phyloP scores from a whole-genome alignment of 345 rosid species.

The Eucalyptus erythrocorys region DNA sequence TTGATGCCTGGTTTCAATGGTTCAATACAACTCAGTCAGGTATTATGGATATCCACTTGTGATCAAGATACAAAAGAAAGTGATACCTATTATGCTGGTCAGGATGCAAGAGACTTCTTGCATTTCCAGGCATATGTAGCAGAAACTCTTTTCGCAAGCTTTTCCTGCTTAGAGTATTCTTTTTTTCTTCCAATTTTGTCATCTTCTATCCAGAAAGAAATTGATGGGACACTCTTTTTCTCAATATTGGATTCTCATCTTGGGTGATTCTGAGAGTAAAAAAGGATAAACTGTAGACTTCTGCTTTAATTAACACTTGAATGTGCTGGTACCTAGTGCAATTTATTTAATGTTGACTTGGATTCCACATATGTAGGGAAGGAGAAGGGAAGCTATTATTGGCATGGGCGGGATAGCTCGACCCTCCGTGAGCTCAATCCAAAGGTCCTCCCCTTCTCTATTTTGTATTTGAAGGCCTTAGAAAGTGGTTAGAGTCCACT shows the following conservation, averaged over 20 bases:
- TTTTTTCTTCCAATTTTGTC: neutral
- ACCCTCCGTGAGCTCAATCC: conserved; percentile 68
- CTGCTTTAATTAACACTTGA: neutral
- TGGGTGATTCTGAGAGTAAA: neutral
- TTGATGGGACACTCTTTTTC: neutral
- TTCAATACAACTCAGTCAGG: conserved; percentile 81
- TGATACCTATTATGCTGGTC: neutral
- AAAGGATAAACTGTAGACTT: neutral
- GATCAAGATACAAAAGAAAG: neutral
- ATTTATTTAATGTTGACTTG: neutral
- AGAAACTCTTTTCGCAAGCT: neutral
- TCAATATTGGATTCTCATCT: neutral
- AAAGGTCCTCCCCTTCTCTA: conserved; percentile 30
- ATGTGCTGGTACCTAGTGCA: neutral
- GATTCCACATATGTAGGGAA: conserved; percentile 33
- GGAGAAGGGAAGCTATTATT: conserved; percentile 56
- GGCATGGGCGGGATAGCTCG: conserved; percentile 83
- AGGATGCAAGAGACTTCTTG: neutral
- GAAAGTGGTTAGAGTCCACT: neutral
- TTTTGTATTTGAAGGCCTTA: neutral
- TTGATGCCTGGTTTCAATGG: conserved; percentile 93
- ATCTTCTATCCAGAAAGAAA: neutral
- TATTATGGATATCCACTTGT: neutral
- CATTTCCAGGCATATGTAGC: neutral
- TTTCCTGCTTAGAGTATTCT: neutral